These are phyloP conservation scores for Mortierella sp. DNA, from an alignment of 371 early-diverging fungal species.

Conservation along the genomic window DNA sequence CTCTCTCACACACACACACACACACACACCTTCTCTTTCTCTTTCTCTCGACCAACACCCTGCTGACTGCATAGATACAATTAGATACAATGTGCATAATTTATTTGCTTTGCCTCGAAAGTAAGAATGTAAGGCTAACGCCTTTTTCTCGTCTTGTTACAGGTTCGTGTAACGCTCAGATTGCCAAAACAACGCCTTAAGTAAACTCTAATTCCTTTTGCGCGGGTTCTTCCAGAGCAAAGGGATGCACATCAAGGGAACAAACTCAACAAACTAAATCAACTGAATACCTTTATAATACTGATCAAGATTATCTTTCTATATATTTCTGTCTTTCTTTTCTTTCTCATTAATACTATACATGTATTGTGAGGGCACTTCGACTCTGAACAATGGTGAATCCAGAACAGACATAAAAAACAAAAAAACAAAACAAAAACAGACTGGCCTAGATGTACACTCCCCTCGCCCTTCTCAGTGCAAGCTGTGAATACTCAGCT, in stretches of 20 bases:
- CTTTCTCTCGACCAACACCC: background rate
- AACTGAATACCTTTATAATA: conserved; percentile 5
- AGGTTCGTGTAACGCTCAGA: conserved; percentile 14
- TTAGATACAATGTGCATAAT: no score
- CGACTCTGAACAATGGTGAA: no score
- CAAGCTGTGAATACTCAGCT: no score
- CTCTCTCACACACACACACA: no score
- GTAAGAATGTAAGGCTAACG: background rate
- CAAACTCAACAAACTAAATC: no score
- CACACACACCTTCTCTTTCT: background rate
- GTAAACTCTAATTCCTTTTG: conserved; percentile 9
- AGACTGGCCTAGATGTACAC: no score
- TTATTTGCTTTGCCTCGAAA: background rate
- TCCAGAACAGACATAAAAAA: no score
- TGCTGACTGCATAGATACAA: background rate
- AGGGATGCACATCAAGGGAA: background rate
- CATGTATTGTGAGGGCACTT: no score
- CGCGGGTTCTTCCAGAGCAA: background rate
- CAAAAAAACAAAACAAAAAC: no score
- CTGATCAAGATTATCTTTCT: conserved; percentile 10
- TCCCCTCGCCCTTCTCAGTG: no score
- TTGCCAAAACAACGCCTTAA: conserved; percentile 34
- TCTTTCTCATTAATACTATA: no score
- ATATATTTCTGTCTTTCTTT: no score
- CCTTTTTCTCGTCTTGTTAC: background rate